phyloP scores from a whole-genome alignment of 106 monocot species.

The Dendrobium nobile region DNA sequence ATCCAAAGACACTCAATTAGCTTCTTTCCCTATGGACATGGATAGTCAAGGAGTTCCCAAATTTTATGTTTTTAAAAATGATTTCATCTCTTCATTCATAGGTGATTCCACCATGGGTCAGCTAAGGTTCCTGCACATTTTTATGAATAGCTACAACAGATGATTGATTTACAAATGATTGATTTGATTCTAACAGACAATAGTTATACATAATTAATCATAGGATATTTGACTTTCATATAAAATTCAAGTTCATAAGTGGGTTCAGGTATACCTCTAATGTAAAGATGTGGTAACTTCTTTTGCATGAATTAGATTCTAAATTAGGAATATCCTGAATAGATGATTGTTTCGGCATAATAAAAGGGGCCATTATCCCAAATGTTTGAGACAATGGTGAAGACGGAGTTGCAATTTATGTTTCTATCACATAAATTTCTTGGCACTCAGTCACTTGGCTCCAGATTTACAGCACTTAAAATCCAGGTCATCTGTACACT shows the following conservation, averaged over 20 bases:
- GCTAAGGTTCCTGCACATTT: constrained; percentile 6
- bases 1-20: constrained; percentile 4
- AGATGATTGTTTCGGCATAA: neutral
- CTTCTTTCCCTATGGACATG: constrained; percentile 5
- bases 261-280: constrained; percentile 8
- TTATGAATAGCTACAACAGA: constrained; percentile 13
- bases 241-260: constrained; percentile 10
- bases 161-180: constrained; percentile 10
- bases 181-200: neutral
- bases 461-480: neutral
- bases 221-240: constrained; percentile 8
- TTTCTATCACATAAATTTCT: constrained; percentile 1
- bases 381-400: neutral
- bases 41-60: constrained; percentile 8
- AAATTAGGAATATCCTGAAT: neutral
- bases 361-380: neutral
- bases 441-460: neutral
- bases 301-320: neutral
- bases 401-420: neutral
- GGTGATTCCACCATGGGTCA: constrained; percentile 3
- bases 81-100: constrained; percentile 9
- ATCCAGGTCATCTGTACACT: neutral
- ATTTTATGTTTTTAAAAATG: neutral
- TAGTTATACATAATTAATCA: constrained; percentile 12
- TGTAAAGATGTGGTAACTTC: neutral